These are phyloP conservation scores for Rubus parviflorus DNA, from an alignment of 306 rosid species.

Conservation along the genomic window DNA sequence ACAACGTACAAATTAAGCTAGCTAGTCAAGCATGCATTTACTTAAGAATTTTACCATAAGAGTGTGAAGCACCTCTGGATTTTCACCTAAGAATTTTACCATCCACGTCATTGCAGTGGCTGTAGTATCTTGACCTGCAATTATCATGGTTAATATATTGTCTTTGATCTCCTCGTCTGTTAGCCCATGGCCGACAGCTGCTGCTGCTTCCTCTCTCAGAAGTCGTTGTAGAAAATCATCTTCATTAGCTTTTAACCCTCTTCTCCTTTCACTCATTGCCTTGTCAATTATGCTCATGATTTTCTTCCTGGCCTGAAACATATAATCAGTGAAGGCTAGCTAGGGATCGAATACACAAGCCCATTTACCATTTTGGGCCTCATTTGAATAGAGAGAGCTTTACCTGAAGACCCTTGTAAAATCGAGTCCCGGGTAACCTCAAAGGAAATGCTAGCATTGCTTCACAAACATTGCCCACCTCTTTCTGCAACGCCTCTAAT, in stretches of 20 bases:
- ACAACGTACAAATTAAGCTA: neutral
- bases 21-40: neutral
- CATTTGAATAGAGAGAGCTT: neutral
- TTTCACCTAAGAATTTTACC: conserved; percentile 82
- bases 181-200: conserved; percentile 15
- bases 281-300: conserved; percentile 57
- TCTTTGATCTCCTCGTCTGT: conserved; percentile 74
- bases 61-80: conserved; percentile 48
- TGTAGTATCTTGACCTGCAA: conserved; percentile 88
- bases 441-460: conserved; percentile 83
- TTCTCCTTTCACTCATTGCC: conserved; percentile 54
- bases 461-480: conserved; percentile 51
- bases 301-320: conserved; percentile 71
- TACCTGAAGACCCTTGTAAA: conserved; percentile 78
- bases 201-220: conserved; percentile 32
- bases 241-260: conserved; percentile 18
- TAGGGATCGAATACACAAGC: neutral
- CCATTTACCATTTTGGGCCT: neutral
- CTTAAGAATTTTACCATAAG: conserved; percentile 41
- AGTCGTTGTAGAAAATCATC: conserved; percentile 66
- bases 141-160: conserved; percentile 76
- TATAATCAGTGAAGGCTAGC: neutral
- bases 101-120: conserved; percentile 90
- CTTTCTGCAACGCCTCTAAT: conserved; percentile 45
- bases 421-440: conserved; percentile 66